Evolutionary conservation across 2,329 filamentous ascomycete genomes (phyloP), one percentile per base, ranked within the genome.

Genomic region (Fusarium piperis): DNA sequence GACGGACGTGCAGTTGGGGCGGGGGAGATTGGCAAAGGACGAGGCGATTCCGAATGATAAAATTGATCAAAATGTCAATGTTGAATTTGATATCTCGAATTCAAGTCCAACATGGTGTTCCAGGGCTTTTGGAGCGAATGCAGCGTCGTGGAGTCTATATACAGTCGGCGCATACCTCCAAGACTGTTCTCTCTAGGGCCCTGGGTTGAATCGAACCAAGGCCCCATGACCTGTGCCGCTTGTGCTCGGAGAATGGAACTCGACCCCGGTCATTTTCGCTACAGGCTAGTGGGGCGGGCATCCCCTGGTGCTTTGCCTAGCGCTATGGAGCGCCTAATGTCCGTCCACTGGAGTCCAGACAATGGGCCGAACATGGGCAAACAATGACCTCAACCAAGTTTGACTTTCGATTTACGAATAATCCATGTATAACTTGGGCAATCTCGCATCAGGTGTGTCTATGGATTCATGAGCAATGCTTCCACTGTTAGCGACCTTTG

Each of bases 91-190:
- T n/a, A 48, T 64, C 18, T 51, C 38, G 44, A 41, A 9, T 32
- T 39, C 20, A 30, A 39, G 23, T 33, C 53, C 11, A 51, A 46
- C 32, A 41, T 33, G 23, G 38, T 55, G 44, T 36, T 35, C n/a
- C 51, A 35, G 57, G 20, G 32, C 39, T 39, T 62, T 46, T 57
- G 57, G 59, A 67, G 51, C 51, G 66, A 72, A 71, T 67, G 66
- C 58, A 69, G 68, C 35, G 62, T 67, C 71, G 62, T 73, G 62
- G 71, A 67, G 71, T 64, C 64, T 67, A 60, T 64, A 33, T 26
- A 64, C 55, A 57, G 51, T 64, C 52, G 73, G 58, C 62, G 60
- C 70, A 72, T 75, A 64, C 73, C 58, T 61, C 32, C 57, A 67
- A 55, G 64, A 33, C 44, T 55, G 33, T 36, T 39, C 35, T 33